Percentiles rank a stretch among this genome's conserved stretches.
Evolutionary conservation across 495 filamentous ascomycete genomes (phyloP).

Genomic region (Trichoderma parareesei): DNA sequence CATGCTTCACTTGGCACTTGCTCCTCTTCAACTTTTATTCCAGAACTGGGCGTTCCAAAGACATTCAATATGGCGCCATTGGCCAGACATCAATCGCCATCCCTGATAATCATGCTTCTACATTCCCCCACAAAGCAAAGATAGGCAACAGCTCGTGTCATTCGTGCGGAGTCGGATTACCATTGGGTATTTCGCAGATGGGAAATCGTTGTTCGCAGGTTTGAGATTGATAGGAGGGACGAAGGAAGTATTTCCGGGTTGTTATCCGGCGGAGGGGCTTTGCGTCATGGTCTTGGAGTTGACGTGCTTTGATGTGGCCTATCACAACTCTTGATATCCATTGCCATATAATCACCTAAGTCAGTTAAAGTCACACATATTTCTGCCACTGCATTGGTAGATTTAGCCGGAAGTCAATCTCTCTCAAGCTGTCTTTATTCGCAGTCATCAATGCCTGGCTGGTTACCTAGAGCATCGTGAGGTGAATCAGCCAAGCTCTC

Average conservation of each 20-base stretch:
- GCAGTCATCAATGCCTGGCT: not conserved
- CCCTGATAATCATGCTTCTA: not conserved
- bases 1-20: not conserved
- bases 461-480: not conserved
- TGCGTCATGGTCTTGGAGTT: conserved; percentile 2
- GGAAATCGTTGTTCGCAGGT: not conserved
- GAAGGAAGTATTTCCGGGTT: not conserved
- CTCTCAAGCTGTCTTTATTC: not conserved
- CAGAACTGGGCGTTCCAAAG: not conserved
- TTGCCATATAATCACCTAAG: not conserved
- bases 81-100: not conserved
- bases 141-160: not conserved
- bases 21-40: too few relatives aligned
- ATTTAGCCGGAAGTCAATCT: not conserved
- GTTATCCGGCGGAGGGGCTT: not conserved
- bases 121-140: not conserved
- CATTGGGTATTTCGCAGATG: not conserved
- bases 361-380: not conserved
- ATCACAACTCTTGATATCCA: not conserved
- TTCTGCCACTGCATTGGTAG: not conserved
- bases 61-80: not conserved
- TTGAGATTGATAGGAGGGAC: not conserved
- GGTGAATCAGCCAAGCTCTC: not conserved
- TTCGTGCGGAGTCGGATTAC: not conserved
- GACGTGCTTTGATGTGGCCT: not conserved